Conservation (phyloP, 176 grass and related monocot genomes). For the Alloteropsis semialata region DNA sequence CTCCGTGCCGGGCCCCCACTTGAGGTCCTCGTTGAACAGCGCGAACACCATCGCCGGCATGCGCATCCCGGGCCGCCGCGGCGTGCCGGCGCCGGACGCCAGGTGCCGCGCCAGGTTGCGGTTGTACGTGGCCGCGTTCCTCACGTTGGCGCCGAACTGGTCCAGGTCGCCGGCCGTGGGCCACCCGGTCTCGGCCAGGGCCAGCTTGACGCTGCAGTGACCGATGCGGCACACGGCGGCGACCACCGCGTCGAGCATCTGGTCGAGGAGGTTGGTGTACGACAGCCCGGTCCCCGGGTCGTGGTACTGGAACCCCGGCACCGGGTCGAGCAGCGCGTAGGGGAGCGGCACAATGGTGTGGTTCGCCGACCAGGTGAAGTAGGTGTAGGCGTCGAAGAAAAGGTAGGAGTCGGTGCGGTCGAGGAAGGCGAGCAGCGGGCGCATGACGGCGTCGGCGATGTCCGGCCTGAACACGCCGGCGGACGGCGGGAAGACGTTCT, state of each 20-base stretch:
- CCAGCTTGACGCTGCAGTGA: conserved; percentile 7
- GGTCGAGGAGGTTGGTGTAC: conserved; percentile 59
- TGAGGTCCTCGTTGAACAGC: conserved; percentile 72
- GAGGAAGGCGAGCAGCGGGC: conserved; percentile 53
- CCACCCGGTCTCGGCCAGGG: conserved; percentile 43
- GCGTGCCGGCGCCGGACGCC: conserved; percentile 41
- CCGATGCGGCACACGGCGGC: conserved; percentile 43
- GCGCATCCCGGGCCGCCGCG: conserved; percentile 32
- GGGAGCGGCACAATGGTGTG: conserved; percentile 44
- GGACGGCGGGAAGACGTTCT: conserved; percentile 55
- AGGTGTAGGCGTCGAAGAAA: conserved; percentile 59
- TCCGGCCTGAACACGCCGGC: conserved; percentile 48
- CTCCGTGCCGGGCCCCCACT: conserved; percentile 49
- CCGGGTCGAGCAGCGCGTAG: conserved; percentile 47
- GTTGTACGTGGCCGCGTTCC: conserved; percentile 71
- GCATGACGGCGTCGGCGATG: conserved; percentile 37
- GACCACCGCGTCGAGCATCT: conserved; percentile 60
- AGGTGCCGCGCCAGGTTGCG: conserved; percentile 55
- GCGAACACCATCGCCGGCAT: conserved; percentile 59
- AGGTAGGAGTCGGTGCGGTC: conserved; percentile 41
- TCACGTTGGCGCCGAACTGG: conserved; percentile 59
- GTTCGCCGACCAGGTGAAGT: conserved; percentile 55
- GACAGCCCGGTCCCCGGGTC: conserved; percentile 35
- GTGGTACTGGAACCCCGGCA: conserved; percentile 30
- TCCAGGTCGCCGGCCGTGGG: conserved; percentile 53